Base-by-base conservation (phyloP, 768 basidiomycete species). In the Lenzites betulinus region DNA sequence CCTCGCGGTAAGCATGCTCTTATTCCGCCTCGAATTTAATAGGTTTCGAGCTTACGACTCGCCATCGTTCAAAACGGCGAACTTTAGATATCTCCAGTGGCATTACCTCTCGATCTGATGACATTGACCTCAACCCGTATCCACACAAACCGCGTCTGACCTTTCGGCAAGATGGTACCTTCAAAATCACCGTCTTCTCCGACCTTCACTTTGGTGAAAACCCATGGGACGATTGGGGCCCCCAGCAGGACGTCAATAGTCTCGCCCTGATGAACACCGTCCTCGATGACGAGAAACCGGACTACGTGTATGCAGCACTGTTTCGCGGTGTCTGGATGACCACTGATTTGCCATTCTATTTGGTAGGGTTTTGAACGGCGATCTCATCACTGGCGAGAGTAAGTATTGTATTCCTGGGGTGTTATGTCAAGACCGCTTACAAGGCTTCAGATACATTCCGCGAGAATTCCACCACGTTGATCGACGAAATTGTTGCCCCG, bases 151-250 rank as follows among this genome's bases (percentile, higher is more conserved):
- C 80, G 15, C 81, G 81, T 13, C 62, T 90, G 16, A 79, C 77
- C 1, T 91, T 90, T 71, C 75, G 76, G 8, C 30, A 69, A 0
- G 81, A 88, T 67, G 85, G 84, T 2, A 82, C 82, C 1, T 88
- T 92, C 79, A 90, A 88, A 71, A 65, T 92, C 47, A 87, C 84
- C 15, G 78, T 90, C 7, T 89, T 91, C 70, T 88, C 87, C 7
- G 90, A 92, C 65, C 71, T 90, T 30, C 89, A 91, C 67, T 90
- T 80, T 61, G 89, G 90, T 26, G 89, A 91, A 72, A 86, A 89
- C 64, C 86, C 88, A 8, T 87, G 85, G 83, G 85, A 85, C 54
- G 70, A 60, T 8, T 87, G 86, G 83, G 88, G 89, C 0, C 84
- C 84, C 20, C 74, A 79, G 64, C 87, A 91, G 65, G 90, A 92